Evolutionary conservation across 495 filamentous ascomycete species (phyloP), one percentile per base, ranked within the genome.

Genomic region (Daldinia decipiens): DNA sequence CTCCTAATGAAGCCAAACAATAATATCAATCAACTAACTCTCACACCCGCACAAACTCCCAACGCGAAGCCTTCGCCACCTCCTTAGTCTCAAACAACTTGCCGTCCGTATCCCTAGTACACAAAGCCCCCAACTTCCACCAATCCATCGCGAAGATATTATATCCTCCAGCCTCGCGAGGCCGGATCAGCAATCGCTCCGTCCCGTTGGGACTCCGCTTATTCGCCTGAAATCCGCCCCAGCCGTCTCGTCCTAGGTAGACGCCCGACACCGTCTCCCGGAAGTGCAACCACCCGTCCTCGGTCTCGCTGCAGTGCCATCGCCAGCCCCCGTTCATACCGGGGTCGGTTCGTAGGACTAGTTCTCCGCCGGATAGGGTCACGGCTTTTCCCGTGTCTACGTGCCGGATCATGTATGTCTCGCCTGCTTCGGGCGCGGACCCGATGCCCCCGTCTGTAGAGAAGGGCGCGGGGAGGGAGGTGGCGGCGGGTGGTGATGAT

Each of bases 361-460:
- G 13, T 4, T 34, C 31, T 2, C 59, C 59, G 12, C 19, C 17
- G n/a, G 8, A 31, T 0, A 62, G 32, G n/a, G 32, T 40, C 27
- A 62, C 4, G 4, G 47, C 47, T 1, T 12, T 17, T 0, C 59
- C 31, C 4, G 32, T 36, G 45, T 62, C 45, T 1, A 54, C 1
- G 47, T 62, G 36, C 7, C 47, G 19, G 45, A 62, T 62, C 50
- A 53, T 62, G 31, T 62, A 62, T 24, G 26, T 53, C 21, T 34
- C 50, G 3, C 34, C 50, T 11, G 45, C 47, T 31, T 62, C 60
- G n/a, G 60, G 60, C 21, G 47, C 45, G n/a, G 47, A 29, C 19
- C 60, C 47, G 47, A 53, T 21, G 24, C 60, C 47, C 7, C 32
- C 47, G 15, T 62, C 31, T n/a, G 36, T 54, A 5, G 45, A 6